Evolutionary conservation across 2,329 filamentous ascomycete genomes (phyloP), one percentile per base, ranked within the genome.

Genomic region (Botryotinia narcissicola): DNA sequence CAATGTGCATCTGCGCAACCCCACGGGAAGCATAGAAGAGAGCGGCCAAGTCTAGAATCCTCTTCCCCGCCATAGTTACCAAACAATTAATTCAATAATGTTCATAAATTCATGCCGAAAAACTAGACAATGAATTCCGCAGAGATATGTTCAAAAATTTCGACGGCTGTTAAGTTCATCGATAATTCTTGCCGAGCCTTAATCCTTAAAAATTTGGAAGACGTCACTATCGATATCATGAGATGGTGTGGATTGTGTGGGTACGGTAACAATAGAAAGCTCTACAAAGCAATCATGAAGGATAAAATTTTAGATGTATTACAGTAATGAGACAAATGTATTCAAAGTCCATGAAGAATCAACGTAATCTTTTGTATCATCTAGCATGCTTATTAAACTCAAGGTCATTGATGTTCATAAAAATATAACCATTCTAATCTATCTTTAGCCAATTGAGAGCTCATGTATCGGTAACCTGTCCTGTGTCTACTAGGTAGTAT

Each of bases 41-140:
- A 75, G 90, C 88, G 77, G 90, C 89, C 78, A 92, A 84, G 84
- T 95, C 93, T 80, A 94, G 80, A 86, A 89, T 83, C 88, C 91
- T 83, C 87, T 88, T 86, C 73, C 86, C 86, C 72, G 86, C 84
- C 87, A 88, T 88, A n/a, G 63, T 68, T 74, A 72, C 57, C 57
- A 37, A 64, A 74, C 42, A 46, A 29, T 48, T 48, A 20, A 44
- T 69, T 35, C 48, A 72, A 59, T 35, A 60, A 8, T 14, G 16
- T 67, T 75, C 73, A 78, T 71, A 48, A 70, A 71, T 40, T 63
- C 78, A 80, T 80, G 37, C 25, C 48, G 46, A 32, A 12, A 44
- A 29, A 3, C 16, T 54, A 18, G 14, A 42, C 35, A 18, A 20
- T 68, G 66, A 42, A 37, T 12, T 57, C n/a, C 54, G 25, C 48